These are phyloP conservation scores for Suillus lakei DNA, from an alignment of 768 basidiomycete genomes.

Conservation along the genomic window DNA sequence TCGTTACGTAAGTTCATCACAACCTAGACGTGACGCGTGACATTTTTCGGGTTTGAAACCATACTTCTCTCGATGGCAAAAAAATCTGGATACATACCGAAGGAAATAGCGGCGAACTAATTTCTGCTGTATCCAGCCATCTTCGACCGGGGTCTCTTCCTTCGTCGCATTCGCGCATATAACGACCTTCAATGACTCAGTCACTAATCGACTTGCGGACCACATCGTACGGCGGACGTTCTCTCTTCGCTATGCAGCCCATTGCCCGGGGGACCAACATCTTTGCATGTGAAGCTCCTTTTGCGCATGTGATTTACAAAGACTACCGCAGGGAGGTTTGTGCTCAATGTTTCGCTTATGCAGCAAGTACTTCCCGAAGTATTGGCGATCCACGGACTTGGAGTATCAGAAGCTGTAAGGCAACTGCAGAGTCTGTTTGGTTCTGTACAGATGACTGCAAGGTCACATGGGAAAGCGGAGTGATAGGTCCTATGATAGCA, in stretches of 20 bases:
- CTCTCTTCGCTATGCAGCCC: constrained; percentile 49
- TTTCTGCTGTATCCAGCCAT: neutral
- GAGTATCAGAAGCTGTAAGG: constrained; percentile 42
- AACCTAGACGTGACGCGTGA: neutral
- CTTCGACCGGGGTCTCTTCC: neutral
- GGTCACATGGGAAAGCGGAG: constrained; percentile 45
- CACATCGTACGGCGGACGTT: constrained; percentile 56
- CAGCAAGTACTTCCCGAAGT: constrained; percentile 31
- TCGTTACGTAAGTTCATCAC: too few species aligned
- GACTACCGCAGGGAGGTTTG: constrained; percentile 73
- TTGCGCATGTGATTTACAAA: constrained; percentile 60
- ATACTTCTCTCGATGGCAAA: neutral
- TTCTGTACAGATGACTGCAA: constrained; percentile 61
- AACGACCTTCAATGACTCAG: neutral
- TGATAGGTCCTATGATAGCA: constrained; percentile 35
- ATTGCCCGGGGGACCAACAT: constrained; percentile 51
- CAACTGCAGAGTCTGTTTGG: constrained; percentile 49
- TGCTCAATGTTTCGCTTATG: constrained; percentile 65
- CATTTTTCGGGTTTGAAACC: neutral
- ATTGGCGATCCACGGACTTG: constrained; percentile 42
- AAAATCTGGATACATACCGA: neutral
- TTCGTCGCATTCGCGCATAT: neutral
- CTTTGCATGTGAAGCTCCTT: constrained; percentile 52
- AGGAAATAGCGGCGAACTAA: neutral
- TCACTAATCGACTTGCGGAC: constrained; percentile 23